Base-by-base conservation (phyloP, 1,284 basidiomycete species). In the Austroboletus olivaceoglutinosus region DNA sequence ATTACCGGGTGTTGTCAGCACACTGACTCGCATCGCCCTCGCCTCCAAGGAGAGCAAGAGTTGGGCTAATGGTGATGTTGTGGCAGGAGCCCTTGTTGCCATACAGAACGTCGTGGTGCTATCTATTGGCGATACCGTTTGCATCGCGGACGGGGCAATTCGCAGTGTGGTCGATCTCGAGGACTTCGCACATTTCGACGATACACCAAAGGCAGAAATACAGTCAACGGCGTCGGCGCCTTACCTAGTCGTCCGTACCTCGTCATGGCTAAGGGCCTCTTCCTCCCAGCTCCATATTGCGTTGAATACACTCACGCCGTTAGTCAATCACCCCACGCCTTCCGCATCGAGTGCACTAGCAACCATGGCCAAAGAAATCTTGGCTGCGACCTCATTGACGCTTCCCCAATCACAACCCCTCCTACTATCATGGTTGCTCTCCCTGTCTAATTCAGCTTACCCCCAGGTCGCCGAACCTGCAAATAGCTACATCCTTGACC, bases 1-100 rank as follows among this genome's bases (percentile, higher is more conserved):
- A 18, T 73, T 96, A 22, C 93, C 93, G 1, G 93, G 93, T 2
- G 76, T 89, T 15, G 77, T 91, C 45, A 93, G 90, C 60, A 71
- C 77, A 15, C 86, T 88, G 78, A 78, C 80, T 36, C 90, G 85
- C 58, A 67, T 89, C 16, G 78, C 85, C 12, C 70, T 86, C 0
- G 86, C 78, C 7, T 72, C 70, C 16, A 73, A 78, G 19, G 73
- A 74, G 58, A 61, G 66, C 52, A 79, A 82, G 70, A 76, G 81
- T 57, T 81, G 86, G 85, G 70, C 79, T 56, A 77, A 81, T 70
- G 77, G 84, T 48, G 77, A 88, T 18, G 73, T 83, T 27, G 84
- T 87, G 34, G 78, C 83, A 13, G 72, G 71, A 5, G 75, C 82
- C 16, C 73, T 93, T 11, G 63, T 70, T 6, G 76, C 82, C 11